These are phyloP conservation scores for Pyricularia pennisetigena DNA, from an alignment of 2,329 filamentous ascomycete species.

Conservation along the genomic window DNA sequence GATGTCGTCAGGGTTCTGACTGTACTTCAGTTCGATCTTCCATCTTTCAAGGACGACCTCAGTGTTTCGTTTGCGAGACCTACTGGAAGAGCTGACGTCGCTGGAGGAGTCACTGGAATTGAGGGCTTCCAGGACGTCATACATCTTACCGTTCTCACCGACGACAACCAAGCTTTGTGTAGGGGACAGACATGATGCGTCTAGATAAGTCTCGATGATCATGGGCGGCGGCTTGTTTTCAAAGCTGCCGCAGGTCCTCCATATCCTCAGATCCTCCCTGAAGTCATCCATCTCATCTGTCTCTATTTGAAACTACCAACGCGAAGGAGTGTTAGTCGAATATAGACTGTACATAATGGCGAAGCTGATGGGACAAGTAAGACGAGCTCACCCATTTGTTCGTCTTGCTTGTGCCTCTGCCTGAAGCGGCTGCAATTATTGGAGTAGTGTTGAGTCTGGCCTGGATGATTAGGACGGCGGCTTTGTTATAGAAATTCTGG, in stretches of 20 bases:
- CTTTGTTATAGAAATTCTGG: conserved; percentile 87
- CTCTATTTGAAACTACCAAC: conserved; percentile 77
- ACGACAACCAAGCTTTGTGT: conserved; percentile 81
- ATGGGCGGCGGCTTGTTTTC: conserved; percentile 72
- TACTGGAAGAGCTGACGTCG: conserved; percentile 31
- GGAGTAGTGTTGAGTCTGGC: conserved; percentile 63
- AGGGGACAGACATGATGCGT: conserved; percentile 66
- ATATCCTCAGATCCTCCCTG: conserved; percentile 67
- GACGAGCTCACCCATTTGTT: conserved; percentile 68
- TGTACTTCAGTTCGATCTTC: conserved; percentile 70
- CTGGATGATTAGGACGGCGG: conserved; percentile 73
- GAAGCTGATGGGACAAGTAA: neutral
- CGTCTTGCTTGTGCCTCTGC: conserved; percentile 41
- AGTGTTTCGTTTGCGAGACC: conserved; percentile 37
- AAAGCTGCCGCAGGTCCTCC: conserved; percentile 71
- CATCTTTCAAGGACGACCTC: conserved; percentile 87
- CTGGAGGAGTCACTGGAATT: conserved; percentile 49
- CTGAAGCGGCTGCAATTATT: conserved; percentile 44
- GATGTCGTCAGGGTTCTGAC: conserved; percentile 28
- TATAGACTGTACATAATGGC: neutral
- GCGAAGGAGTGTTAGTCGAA: conserved; percentile 4
- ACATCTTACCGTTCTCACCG: conserved; percentile 83
- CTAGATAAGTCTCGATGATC: conserved; percentile 83
- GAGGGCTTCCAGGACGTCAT: conserved; percentile 82
- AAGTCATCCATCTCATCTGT: conserved; percentile 89